Percentiles rank a stretch among this genome's conserved stretches.
These are phyloP conservation scores for Adansonia gregorii DNA, from an alignment of 441 rosid genomes.

Conservation along the genomic window DNA sequence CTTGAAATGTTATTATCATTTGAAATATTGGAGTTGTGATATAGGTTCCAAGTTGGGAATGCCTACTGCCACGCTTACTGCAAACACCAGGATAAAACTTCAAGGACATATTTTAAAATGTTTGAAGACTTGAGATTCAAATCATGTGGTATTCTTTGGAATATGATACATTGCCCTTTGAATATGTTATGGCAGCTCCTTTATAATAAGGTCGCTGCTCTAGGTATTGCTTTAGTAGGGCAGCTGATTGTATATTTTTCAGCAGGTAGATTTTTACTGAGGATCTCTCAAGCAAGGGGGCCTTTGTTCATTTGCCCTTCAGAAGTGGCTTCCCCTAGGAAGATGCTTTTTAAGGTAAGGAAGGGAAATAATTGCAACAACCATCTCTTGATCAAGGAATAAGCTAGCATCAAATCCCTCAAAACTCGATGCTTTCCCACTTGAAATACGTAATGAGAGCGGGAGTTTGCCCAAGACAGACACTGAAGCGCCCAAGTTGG, in stretches of 20 bases:
- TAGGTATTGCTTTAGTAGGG: background rate
- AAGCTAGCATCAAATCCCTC: background rate
- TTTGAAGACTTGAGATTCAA: background rate
- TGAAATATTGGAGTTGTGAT: background rate
- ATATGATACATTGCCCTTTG: background rate
- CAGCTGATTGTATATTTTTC: background rate
- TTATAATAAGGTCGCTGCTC: background rate
- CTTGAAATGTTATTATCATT: conserved; percentile 2
- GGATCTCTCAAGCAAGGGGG: background rate
- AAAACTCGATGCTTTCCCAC: background rate
- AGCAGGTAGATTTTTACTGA: too few relatives aligned
- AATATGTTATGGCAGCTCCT: background rate
- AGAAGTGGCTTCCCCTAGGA: background rate
- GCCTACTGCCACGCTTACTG: background rate
- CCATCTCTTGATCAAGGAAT: too few relatives aligned
- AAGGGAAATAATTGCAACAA: too few relatives aligned
- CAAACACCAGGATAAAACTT: background rate
- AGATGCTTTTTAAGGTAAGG: background rate
- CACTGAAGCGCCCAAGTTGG: background rate
- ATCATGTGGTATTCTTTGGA: background rate
- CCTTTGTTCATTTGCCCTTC: background rate
- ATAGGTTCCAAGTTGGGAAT: background rate
- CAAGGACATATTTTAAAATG: background rate
- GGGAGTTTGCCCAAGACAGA: too few relatives aligned
- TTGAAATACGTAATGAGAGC: background rate